A percentile compares a stretch with the other conserved stretches of the same genome.
Conservation (phyloP, 2,329 filamentous ascomycete species). For the Ophiostoma populinum region DNA sequence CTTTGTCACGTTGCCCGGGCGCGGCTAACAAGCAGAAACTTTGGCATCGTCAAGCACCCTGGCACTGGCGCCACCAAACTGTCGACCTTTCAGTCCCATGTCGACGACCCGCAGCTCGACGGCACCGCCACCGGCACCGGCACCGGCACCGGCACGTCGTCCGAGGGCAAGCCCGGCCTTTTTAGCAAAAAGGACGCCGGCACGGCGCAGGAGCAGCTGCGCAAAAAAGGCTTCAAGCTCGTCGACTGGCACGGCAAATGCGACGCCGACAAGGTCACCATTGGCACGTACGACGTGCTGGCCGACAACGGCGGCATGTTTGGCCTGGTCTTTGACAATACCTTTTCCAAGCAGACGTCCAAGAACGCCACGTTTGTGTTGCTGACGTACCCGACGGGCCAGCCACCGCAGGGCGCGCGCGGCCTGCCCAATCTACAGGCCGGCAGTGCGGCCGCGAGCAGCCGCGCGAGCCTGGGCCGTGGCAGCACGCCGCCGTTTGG, state of each 20-base stretch:
- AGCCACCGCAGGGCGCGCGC: conserved; percentile 56
- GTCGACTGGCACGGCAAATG: conserved; percentile 87
- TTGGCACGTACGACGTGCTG: conserved; percentile 71
- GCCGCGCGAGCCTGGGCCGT: conserved; percentile 35
- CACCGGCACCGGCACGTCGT: too few relatives aligned
- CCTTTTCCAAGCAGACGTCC: conserved; percentile 86
- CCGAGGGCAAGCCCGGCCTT: conserved; percentile 27
- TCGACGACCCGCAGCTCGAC: conserved; percentile 26
- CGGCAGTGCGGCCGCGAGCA: conserved; percentile 20
- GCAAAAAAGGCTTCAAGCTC: conserved; percentile 49
- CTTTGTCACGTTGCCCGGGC: neutral
- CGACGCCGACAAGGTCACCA: conserved; percentile 87
- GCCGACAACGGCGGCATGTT: conserved; percentile 75
- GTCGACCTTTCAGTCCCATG: conserved; percentile 25
- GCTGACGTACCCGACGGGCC: conserved; percentile 76
- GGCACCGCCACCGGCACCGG: conserved; percentile 20
- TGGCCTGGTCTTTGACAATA: conserved; percentile 94
- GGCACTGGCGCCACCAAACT: conserved; percentile 44
- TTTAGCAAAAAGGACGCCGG: conserved; percentile 39
- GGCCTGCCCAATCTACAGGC: conserved; percentile 45
- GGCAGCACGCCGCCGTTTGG: conserved; percentile 21
- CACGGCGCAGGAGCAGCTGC: conserved; percentile 44
- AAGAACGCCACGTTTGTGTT: conserved; percentile 93
- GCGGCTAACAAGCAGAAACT: conserved; percentile 42
- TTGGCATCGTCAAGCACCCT: conserved; percentile 94